Evolutionary conservation across 768 basidiomycete species (phyloP).

Genomic region (Tylopilus rubrobrunneus): DNA sequence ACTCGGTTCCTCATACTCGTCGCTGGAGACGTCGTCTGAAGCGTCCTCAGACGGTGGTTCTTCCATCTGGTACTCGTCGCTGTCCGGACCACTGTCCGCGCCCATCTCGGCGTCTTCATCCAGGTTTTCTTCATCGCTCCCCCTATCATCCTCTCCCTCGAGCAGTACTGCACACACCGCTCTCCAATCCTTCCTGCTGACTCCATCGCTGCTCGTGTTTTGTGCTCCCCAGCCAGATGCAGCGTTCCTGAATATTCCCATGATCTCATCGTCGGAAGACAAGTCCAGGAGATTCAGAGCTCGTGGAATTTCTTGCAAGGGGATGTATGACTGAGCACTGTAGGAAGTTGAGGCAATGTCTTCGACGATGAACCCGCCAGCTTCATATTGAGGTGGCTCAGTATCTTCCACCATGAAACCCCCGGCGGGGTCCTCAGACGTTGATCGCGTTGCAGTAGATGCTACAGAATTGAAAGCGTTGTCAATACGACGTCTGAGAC

Average conservation of each 20-base stretch:
- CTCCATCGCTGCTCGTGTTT: slow-evolving; percentile 30
- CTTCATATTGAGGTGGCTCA: slow-evolving; percentile 14
- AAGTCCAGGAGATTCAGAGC: slow-evolving; percentile 65
- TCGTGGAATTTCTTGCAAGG: slow-evolving; percentile 51
- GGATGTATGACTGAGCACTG: slow-evolving; percentile 35
- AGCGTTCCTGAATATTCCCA: slow-evolving; percentile 71
- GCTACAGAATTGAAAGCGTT: slow-evolving; percentile 42
- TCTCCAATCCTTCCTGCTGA: slow-evolving; percentile 72
- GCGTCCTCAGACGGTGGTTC: slow-evolving; percentile 20
- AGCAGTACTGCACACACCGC: slow-evolving; percentile 76
- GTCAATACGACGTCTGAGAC: slow-evolving; percentile 48
- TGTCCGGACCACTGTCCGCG: slow-evolving; percentile 29
- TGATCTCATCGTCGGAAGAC: slow-evolving; percentile 68
- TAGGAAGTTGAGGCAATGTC: slow-evolving; percentile 14
- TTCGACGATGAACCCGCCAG: slow-evolving; percentile 32
- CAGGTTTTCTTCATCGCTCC: slow-evolving; percentile 15
- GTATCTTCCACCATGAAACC: slow-evolving; percentile 34
- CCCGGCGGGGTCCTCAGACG: slow-evolving; percentile 18
- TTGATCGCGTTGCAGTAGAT: neutral
- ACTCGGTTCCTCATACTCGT: slow-evolving; percentile 28
- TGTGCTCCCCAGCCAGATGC: slow-evolving; percentile 63
- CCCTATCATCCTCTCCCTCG: slow-evolving; percentile 36
- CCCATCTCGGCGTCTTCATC: slow-evolving; percentile 19
- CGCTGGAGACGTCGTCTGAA: slow-evolving; percentile 24
- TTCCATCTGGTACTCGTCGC: slow-evolving; percentile 25